Percentiles rank a stretch among this genome's conserved stretches.
phyloP scores from a whole-genome alignment of 2,329 filamentous ascomycete genomes.

The Trichoderma semiorbis region DNA sequence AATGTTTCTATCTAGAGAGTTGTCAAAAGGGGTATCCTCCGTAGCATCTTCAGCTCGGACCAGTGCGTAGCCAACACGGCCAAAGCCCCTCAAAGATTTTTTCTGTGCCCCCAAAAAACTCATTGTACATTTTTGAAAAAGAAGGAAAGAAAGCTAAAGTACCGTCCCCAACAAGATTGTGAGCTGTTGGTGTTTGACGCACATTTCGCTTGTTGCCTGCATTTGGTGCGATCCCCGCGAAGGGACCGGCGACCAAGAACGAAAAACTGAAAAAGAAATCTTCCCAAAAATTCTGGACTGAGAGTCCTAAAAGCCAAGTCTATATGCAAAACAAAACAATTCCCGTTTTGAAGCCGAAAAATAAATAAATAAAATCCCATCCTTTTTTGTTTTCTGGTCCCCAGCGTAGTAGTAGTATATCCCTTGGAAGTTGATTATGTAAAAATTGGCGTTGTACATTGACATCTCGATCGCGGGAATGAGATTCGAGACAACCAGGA shows the following conservation, averaged over 20 bases:
- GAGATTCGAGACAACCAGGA: slow-evolving; percentile 18
- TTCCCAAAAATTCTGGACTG: slow-evolving; percentile 11
- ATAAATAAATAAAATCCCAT: background rate
- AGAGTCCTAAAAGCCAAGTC: slow-evolving; percentile 18
- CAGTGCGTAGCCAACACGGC: slow-evolving; percentile 24
- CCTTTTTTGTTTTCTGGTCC: slow-evolving; percentile 13
- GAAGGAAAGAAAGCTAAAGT: background rate
- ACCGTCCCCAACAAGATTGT: slow-evolving; percentile 8
- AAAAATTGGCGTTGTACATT: background rate
- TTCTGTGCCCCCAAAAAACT: slow-evolving; percentile 9
- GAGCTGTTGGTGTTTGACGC: background rate
- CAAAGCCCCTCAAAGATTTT: slow-evolving; percentile 23
- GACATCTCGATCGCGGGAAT: slow-evolving; percentile 12
- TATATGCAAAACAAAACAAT: slow-evolving; percentile 20
- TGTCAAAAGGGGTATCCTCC: slow-evolving; percentile 25
- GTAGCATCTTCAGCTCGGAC: slow-evolving; percentile 33
- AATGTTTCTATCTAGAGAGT: slow-evolving; percentile 17
- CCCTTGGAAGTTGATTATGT: slow-evolving; percentile 15
- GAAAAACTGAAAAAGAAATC: slow-evolving; percentile 18
- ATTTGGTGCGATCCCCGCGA: slow-evolving; percentile 12
- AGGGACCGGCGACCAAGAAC: slow-evolving; percentile 11
- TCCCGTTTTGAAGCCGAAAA: slow-evolving; percentile 2
- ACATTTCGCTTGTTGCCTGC: background rate
- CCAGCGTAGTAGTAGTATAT: slow-evolving; percentile 21
- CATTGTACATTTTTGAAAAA: slow-evolving; percentile 13